These are phyloP conservation scores for Termitomyces sp. DNA, from an alignment of 768 basidiomycete genomes.

Conservation along the genomic window DNA sequence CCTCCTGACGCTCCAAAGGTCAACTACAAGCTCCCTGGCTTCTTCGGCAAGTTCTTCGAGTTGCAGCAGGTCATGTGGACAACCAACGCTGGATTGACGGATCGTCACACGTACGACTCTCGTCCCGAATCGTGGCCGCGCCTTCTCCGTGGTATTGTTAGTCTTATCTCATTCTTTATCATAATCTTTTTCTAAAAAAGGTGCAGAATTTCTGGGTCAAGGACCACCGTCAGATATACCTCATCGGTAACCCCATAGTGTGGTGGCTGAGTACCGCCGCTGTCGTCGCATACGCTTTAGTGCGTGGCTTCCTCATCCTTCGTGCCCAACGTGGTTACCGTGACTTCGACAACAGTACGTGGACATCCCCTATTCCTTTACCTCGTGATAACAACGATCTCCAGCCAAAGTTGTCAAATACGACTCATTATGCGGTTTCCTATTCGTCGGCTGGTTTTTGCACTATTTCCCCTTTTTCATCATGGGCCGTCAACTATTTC, in stretches of 20 bases:
- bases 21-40: constrained; percentile 89
- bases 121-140: constrained; percentile 92
- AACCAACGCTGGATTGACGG: constrained; percentile 94
- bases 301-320: constrained; percentile 79
- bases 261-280: constrained; percentile 87
- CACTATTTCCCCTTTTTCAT: constrained; percentile 98
- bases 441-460: constrained; percentile 86
- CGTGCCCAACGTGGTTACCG: constrained; percentile 88
- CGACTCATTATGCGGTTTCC: constrained; percentile 85
- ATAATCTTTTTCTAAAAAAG: constrained; percentile 4
- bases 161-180: constrained; percentile 25
- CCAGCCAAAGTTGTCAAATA: constrained; percentile 90
- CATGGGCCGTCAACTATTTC: constrained; percentile 95
- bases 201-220: constrained; percentile 96
- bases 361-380: background rate
- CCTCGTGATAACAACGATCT: background rate
- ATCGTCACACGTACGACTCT: constrained; percentile 93
- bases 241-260: constrained; percentile 90
- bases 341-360: constrained; percentile 90
- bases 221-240: constrained; percentile 92
- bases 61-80: constrained; percentile 95
- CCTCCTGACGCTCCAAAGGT: constrained; percentile 69
- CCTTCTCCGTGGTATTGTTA: constrained; percentile 87
- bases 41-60: constrained; percentile 88
- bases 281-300: constrained; percentile 60